These are phyloP conservation scores for Trichoderma brevicompactum DNA, from an alignment of 2,329 filamentous ascomycete species.

Conservation along the genomic window DNA sequence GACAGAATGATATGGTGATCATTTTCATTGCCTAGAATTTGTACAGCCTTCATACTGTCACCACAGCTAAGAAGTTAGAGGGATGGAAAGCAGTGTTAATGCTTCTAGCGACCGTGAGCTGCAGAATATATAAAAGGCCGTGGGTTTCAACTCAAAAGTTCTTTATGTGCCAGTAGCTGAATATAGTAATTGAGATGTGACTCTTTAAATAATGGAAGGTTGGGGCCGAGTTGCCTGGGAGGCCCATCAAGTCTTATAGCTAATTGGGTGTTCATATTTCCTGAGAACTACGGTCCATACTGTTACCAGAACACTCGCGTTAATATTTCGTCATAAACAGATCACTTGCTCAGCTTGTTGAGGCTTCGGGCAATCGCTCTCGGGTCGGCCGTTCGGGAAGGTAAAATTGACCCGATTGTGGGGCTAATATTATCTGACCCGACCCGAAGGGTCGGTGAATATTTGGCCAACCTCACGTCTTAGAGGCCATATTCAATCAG, in stretches of 20 bases:
- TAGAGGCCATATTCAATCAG: no score
- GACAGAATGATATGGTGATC: not conserved
- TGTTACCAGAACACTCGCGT: no score
- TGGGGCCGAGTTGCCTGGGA: no score
- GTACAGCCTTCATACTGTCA: not conserved
- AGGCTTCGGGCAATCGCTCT: not conserved
- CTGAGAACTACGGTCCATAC: no score
- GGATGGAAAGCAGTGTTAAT: not conserved
- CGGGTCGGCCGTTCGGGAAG: constrained; percentile 1
- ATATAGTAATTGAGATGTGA: not conserved
- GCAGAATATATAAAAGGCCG: not conserved
- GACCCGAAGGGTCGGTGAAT: not conserved
- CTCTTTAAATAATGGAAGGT: not conserved
- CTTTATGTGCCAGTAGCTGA: not conserved
- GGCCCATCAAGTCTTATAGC: no score
- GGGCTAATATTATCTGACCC: not conserved
- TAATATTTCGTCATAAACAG: not conserved
- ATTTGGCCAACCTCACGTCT: not conserved
- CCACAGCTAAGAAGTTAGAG: not conserved
- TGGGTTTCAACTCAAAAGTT: not conserved
- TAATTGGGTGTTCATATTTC: no score
- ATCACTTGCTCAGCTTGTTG: not conserved
- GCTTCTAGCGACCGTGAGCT: no score
- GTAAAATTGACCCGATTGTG: constrained; percentile 2
- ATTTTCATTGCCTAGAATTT: not conserved